Base-by-base conservation (phyloP, 257 asterid genomes). In the Solanum habrochaites region DNA sequence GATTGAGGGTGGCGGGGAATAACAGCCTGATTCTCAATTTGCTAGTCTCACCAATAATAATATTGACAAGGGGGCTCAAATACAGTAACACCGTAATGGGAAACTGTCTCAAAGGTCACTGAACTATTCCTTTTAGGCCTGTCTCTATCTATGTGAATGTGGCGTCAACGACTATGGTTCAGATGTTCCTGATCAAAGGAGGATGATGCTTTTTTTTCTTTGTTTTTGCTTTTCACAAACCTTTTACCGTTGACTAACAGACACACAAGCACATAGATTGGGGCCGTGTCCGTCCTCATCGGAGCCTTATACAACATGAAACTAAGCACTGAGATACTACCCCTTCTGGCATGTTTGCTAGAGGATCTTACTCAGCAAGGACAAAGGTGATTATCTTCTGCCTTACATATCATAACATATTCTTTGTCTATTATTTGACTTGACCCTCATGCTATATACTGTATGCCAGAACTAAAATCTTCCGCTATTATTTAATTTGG, bases 61-160 rank as follows among this genome's bases (percentile, higher is more conserved):
- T 95, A 45, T 96, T 94, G 16, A 92, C 96, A 0, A n/a, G n/a
- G n/a, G 98, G 98, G 89, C 93, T 95, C 90, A 93, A 93, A 87
- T 95, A 95, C 91, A 92, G 91, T 80, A 95, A 92, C 92, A 90
- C 89, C 45, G 96, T 94, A 21, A 21, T 95, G 98, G 98, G 93
- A 94, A 93, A 90, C 98, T 45, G 98, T 86, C 90, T 95, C 84
- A 95, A 90, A 90, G 98, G 98, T 95, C n/a, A 82, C 35, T 58
- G n/a, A 67, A 70, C 32, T 39, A 80, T 86, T 20, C n/a, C 31
- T 27, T 84, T n/a, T n/a, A n/a, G n/a, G 67, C 45, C 45, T 39
- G 32, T 42, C 67, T 75, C 83, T 47, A 80, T 80, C 43, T 80
- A 81, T 18, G 43, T 80, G 11, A 43, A 43, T 77, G 64, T 78